These are phyloP conservation scores for Ziziphus jujuba DNA, from an alignment of 306 rosid genomes.

Conservation along the genomic window DNA sequence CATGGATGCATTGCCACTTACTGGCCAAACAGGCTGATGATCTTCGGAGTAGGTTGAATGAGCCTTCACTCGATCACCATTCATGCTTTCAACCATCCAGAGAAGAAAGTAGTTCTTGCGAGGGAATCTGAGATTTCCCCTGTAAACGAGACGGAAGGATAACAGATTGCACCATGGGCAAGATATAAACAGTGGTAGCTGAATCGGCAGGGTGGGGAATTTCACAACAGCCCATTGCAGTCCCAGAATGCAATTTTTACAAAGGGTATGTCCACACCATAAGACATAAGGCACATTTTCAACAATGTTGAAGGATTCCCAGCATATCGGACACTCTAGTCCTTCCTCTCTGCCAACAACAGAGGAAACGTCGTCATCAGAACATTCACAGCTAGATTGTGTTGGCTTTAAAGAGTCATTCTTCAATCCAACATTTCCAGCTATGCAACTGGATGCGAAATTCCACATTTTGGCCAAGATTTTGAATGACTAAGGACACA, in stretches of 20 bases:
- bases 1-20: slow-evolving; percentile 42
- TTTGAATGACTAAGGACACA: slow-evolving; percentile 31
- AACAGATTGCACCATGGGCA: slow-evolving; percentile 98
- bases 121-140: slow-evolving; percentile 81
- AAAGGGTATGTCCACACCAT: slow-evolving; percentile 99
- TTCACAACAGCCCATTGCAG: slow-evolving; percentile 95
- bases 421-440: slow-evolving; percentile 65
- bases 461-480: slow-evolving; percentile 70
- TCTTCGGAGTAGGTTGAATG: slow-evolving; percentile 58
- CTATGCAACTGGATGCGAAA: slow-evolving; percentile 81
- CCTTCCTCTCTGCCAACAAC: slow-evolving; percentile 81
- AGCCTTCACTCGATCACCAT: slow-evolving; percentile 76
- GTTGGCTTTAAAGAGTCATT: slow-evolving; percentile 44
- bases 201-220: slow-evolving; percentile 88
- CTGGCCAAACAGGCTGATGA: slow-evolving; percentile 49
- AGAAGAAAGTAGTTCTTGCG: slow-evolving; percentile 95
- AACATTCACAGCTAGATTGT: slow-evolving; percentile 66
- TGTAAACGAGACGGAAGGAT: slow-evolving; percentile 82
- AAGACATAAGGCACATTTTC: slow-evolving; percentile 96
- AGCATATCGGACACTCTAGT: slow-evolving; percentile 92
- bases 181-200: slow-evolving; percentile 92
- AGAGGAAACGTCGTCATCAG: slow-evolving; percentile 86
- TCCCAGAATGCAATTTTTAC: slow-evolving; percentile 93
- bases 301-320: slow-evolving; percentile 94
- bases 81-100: slow-evolving; percentile 99